Conservation (phyloP, 306 rosid genomes). For the Quercus wislizeni region DNA sequence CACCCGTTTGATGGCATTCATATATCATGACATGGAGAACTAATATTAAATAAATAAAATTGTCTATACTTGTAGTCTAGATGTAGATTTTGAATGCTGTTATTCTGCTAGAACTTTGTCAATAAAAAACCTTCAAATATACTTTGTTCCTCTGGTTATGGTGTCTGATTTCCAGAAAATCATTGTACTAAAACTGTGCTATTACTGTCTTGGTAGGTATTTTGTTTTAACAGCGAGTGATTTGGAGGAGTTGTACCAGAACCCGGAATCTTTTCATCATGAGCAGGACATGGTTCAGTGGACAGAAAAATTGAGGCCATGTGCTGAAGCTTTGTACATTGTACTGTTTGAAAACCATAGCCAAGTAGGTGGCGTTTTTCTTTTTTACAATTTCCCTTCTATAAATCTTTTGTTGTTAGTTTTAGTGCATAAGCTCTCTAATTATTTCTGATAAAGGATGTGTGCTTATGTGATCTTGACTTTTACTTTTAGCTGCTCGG, state of each 20-base stretch:
- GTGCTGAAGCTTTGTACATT: conserved; percentile 93
- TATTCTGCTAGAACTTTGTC: conserved; percentile 1
- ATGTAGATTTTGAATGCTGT: background rate
- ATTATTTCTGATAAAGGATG: conserved; percentile 9
- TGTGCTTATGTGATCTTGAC: conserved; percentile 24
- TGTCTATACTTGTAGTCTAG: conserved; percentile 1
- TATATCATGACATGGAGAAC: background rate
- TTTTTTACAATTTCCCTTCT: conserved; percentile 16
- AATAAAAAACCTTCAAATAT: conserved; percentile 3
- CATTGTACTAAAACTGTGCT: conserved; percentile 17
- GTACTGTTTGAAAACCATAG: conserved; percentile 90
- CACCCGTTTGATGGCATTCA: background rate
- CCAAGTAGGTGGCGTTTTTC: conserved; percentile 57
- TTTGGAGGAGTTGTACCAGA: conserved; percentile 89
- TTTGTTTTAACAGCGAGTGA: conserved; percentile 82
- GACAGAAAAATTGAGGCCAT: conserved; percentile 96
- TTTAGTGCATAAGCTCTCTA: conserved; percentile 5
- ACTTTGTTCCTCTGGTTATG: background rate
- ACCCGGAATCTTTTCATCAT: conserved; percentile 89
- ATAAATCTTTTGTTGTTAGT: conserved; percentile 7
- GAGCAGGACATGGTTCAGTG: conserved; percentile 99
- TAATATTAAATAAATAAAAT: background rate
- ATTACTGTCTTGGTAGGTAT: conserved; percentile 57
- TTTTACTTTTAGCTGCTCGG: conserved; percentile 69
- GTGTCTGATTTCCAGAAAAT: conserved; percentile 1